Evolutionary conservation across 2,329 filamentous ascomycete species (phyloP).

Genomic region (Pseudogymnoascus sp.): DNA sequence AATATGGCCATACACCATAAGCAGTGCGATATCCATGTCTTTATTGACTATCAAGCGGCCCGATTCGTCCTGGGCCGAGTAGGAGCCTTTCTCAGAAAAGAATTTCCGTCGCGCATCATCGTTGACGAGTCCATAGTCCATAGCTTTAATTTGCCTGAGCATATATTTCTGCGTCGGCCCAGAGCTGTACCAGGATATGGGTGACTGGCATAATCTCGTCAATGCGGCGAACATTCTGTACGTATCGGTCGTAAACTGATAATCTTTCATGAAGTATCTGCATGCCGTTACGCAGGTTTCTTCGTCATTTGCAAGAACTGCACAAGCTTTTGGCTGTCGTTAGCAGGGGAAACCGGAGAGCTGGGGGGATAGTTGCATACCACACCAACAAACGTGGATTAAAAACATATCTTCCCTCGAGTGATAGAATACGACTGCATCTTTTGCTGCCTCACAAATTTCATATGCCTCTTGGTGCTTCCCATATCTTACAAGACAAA

Average conservation of each 20-base stretch:
- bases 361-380: conserved; percentile 34
- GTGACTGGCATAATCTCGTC: conserved; percentile 66
- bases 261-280: conserved; percentile 77
- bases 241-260: conserved; percentile 69
- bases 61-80: conserved; percentile 29
- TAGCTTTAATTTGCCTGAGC: conserved; percentile 79
- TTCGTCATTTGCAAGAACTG: conserved; percentile 70
- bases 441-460: conserved; percentile 66
- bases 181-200: conserved; percentile 66
- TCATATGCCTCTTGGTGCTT: conserved; percentile 67
- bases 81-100: conserved; percentile 34
- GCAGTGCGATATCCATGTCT: conserved; percentile 63
- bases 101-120: conserved; percentile 38
- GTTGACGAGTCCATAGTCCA: conserved; percentile 61
- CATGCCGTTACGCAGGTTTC: conserved; percentile 63
- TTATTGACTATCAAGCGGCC: conserved; percentile 24
- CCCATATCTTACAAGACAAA: conserved; percentile 61
- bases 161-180: conserved; percentile 85
- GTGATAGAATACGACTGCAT: conserved; percentile 75
- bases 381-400: conserved; percentile 70
- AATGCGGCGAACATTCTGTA: conserved; percentile 76
- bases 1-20: conserved; percentile 87
- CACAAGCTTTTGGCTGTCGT: conserved; percentile 56
- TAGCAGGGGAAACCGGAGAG: conserved; percentile 11
- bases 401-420: conserved; percentile 57